Percentiles rank a stretch among this genome's conserved stretches.
Conservation (phyloP, 75 land plant species). For the Cunninghamia lanceolata region DNA sequence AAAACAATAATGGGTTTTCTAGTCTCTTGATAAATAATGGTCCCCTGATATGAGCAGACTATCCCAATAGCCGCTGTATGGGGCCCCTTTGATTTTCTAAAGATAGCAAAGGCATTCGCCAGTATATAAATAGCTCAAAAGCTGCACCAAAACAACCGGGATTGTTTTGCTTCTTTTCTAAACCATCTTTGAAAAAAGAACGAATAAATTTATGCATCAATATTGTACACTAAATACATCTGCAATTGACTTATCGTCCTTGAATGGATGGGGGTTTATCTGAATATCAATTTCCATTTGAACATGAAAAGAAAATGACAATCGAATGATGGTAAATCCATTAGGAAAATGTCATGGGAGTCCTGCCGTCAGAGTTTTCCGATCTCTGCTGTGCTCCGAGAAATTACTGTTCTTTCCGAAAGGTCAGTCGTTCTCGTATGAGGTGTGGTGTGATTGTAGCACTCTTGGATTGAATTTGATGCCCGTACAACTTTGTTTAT, state of each 20-base stretch:
- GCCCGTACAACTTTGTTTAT: too few species aligned
- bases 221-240: not conserved
- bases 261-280: not conserved
- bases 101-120: not conserved
- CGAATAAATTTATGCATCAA: not conserved
- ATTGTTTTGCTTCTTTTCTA: not conserved
- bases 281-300: not conserved
- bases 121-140: not conserved
- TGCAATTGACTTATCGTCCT: not conserved
- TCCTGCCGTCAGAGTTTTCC: too few species aligned
- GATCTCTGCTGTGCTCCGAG: too few species aligned
- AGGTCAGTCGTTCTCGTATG: too few species aligned
- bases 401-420: too few species aligned
- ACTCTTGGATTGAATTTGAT: too few species aligned
- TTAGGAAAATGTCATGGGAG: too few species aligned
- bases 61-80: not conserved
- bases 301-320: not conserved
- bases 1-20: not conserved
- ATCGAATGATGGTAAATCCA: not conserved
- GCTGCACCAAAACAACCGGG: not conserved
- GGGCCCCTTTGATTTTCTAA: constrained; percentile 1
- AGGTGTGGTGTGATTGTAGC: too few species aligned
- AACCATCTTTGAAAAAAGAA: not conserved
- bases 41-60: not conserved
- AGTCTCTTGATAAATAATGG: not conserved